phyloP scores from a whole-genome alignment of 2,329 filamentous ascomycete genomes.

The Colletotrichum magnum region DNA sequence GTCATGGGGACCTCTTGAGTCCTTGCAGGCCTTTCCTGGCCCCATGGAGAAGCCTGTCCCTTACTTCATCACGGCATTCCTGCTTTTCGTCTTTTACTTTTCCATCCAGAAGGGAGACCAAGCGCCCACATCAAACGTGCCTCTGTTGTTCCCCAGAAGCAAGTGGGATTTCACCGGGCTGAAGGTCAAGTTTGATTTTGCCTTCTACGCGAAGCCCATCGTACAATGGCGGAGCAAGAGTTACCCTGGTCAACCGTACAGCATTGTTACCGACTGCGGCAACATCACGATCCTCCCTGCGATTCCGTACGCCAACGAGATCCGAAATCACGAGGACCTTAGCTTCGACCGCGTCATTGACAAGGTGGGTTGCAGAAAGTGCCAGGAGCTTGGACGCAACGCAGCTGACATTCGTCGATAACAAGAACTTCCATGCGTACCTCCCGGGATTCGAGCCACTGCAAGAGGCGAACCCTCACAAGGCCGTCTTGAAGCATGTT shows the following conservation, averaged over 20 bases:
- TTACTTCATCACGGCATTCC: conserved; percentile 35
- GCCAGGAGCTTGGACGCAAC: too few relatives aligned
- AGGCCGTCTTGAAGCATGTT: conserved; percentile 29
- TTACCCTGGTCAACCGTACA: conserved; percentile 22
- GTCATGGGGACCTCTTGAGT: conserved; percentile 34
- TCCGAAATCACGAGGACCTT: conserved; percentile 36
- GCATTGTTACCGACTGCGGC: conserved; percentile 28
- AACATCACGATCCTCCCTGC: conserved; percentile 34
- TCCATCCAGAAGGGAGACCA: conserved; percentile 31
- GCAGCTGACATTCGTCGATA: background rate
- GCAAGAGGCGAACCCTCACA: conserved; percentile 29
- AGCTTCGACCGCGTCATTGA: conserved; percentile 37
- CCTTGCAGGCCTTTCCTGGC: conserved; percentile 32
- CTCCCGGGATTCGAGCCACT: conserved; percentile 33
- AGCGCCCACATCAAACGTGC: conserved; percentile 12
- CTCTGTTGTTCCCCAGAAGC: conserved; percentile 14
- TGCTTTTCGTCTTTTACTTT: conserved; percentile 35
- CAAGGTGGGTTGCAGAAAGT: conserved; percentile 1
- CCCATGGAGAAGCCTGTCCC: conserved; percentile 35
- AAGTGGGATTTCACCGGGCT: conserved; percentile 32
- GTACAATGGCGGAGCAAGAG: conserved; percentile 20
- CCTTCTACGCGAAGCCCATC: conserved; percentile 6
- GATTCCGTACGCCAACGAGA: conserved; percentile 37
- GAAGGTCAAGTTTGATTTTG: conserved; percentile 34
- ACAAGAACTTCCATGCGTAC: conserved; percentile 30